These are phyloP conservation scores for Malassezia dermatis DNA, from an alignment of 1,284 basidiomycete genomes.

Conservation along the genomic window DNA sequence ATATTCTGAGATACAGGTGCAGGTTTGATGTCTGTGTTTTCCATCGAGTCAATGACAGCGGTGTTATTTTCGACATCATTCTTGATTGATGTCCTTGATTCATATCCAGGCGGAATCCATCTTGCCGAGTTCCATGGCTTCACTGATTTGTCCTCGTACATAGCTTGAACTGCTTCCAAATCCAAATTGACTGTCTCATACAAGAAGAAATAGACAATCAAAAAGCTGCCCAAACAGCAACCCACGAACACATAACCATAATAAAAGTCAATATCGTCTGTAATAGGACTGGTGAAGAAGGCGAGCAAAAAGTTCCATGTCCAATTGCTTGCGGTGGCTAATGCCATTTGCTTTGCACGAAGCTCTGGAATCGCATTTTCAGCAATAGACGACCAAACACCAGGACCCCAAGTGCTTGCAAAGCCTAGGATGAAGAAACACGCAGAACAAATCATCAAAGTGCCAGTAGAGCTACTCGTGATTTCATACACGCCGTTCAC, in stretches of 20 bases:
- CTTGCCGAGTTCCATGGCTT: slow-evolving; percentile 59
- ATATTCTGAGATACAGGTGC: background rate
- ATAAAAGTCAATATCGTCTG: slow-evolving; percentile 50
- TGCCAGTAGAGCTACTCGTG: slow-evolving; percentile 52
- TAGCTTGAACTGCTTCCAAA: slow-evolving; percentile 62
- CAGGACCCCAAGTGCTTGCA: slow-evolving; percentile 59
- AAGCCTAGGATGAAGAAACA: slow-evolving; percentile 69
- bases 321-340: slow-evolving; percentile 63
- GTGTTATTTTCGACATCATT: slow-evolving; percentile 6
- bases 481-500: background rate
- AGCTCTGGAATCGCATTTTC: slow-evolving; percentile 68
- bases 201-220: slow-evolving; percentile 65
- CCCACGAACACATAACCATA: slow-evolving; percentile 67
- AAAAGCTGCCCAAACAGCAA: slow-evolving; percentile 52
- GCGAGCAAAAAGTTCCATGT: slow-evolving; percentile 62
- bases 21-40: background rate
- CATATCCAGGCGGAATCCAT: slow-evolving; percentile 47
- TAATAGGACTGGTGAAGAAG: slow-evolving; percentile 54
- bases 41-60: background rate
- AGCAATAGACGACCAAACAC: slow-evolving; percentile 42
- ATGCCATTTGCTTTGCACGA: slow-evolving; percentile 63
- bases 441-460: slow-evolving; percentile 64
- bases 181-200: slow-evolving; percentile 64
- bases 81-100: slow-evolving; percentile 15
- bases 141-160: slow-evolving; percentile 63